Evolutionary conservation across 2,329 filamentous ascomycete species (phyloP), one percentile per base, ranked within the genome.

Genomic region (Aureobasidium lini): DNA sequence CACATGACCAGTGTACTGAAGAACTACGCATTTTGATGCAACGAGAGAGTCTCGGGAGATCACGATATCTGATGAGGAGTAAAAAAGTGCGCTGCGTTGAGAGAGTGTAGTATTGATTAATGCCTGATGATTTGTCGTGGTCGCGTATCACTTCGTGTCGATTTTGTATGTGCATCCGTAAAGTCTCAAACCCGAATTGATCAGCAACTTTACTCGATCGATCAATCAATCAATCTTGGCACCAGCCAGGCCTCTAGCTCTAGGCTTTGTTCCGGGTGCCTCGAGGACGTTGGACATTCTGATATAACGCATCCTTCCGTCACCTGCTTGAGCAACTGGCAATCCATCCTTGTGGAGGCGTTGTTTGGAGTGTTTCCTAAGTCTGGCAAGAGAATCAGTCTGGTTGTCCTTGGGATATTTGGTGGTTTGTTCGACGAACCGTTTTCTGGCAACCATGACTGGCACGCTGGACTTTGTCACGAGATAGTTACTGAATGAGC

Each of bases 381-480:
- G 47, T 42, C 62, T 63, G 44, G 28, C 37, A 39, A 34, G 34
- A 11, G 28, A 8, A 39, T 61, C 56, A 62, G 61, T 54, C 40
- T 36, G 42, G 43, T 13, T 48, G 43, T 43, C 39, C 39, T 36
- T 8, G 54, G 28, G 15, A 16, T 29, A 15, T 23, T 16, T 31
- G 8, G 36, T 34, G 31, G 36, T 13, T 31, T 18, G 46, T n/a
- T 47, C 36, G 59, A 59, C 56, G 31, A 57, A 62, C 62, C 62
- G 57, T 60, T 95, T 96, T 61, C 94, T 81, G 7, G 94, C 94
- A 37, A 97, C 94, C 94, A 99, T 99, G 62, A 99, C 94, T 0
- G 94, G 94, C 15, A 95, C 91, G 2, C 90, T 95, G 64, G 90
- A 95, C 76, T 97, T 97, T 39, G 91, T 95, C 34, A 99, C 92